Percentiles rank a stretch among this genome's conserved stretches.
Evolutionary conservation across 116 monocot genomes (phyloP).

Genomic region (Phalaenopsis hybrid): DNA sequence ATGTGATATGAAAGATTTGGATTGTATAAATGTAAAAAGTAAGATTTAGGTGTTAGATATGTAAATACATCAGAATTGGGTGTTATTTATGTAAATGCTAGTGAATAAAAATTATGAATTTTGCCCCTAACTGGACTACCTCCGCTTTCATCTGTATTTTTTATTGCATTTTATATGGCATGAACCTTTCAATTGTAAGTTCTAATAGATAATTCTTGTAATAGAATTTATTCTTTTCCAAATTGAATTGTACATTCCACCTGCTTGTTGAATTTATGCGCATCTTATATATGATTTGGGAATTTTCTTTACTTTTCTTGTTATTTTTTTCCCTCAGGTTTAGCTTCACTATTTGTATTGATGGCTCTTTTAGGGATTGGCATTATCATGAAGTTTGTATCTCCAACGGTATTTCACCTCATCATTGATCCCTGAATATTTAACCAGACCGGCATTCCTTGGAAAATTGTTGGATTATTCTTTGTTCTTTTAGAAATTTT

Average conservation of each 20-base stretch:
- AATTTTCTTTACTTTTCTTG: neutral
- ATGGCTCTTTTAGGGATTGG: slow-evolving; percentile 38
- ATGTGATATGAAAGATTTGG: no score
- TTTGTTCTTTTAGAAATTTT: neutral
- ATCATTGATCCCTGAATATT: no score
- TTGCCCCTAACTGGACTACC: neutral
- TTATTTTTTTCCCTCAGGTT: slow-evolving; percentile 28
- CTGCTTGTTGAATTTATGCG: neutral
- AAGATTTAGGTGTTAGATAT: no score
- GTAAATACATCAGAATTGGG: no score
- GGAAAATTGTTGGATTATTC: neutral
- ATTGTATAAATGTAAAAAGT: no score
- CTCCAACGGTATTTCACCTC: slow-evolving; percentile 39
- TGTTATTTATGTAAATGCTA: neutral
- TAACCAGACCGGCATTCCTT: neutral
- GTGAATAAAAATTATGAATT: neutral
- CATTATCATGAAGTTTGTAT: slow-evolving; percentile 39
- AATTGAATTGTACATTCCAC: neutral
- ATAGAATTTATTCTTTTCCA: neutral
- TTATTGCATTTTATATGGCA: neutral
- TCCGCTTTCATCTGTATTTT: slow-evolving; percentile 1
- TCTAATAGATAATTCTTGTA: neutral
- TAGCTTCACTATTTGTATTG: slow-evolving; percentile 45
- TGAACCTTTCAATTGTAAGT: neutral
- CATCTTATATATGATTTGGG: neutral